Conservation (phyloP, 192 early-diverging fungal genomes). For the Coemansia sp. region DNA sequence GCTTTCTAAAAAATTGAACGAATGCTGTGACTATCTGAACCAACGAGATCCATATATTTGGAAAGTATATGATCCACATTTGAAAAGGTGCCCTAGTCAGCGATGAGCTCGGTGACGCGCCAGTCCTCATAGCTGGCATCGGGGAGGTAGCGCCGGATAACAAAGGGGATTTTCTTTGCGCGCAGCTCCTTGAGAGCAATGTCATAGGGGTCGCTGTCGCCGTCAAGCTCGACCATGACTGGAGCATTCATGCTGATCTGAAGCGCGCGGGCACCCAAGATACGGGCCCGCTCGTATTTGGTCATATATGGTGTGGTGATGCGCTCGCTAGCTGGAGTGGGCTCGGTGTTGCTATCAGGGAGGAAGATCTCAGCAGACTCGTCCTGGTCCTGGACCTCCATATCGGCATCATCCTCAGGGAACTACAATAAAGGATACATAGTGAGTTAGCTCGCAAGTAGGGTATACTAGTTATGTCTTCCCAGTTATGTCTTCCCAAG, state of each 20-base stretch:
- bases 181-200: constrained; percentile 96
- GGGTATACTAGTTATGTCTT: background rate
- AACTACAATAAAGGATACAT: constrained; percentile 9
- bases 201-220: constrained; percentile 89
- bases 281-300: constrained; percentile 93
- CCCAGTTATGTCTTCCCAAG: background rate
- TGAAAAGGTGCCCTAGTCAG: constrained; percentile 51
- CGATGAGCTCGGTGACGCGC: constrained; percentile 86
- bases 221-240: constrained; percentile 91
- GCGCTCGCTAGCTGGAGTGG: constrained; percentile 63
- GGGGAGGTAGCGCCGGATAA: constrained; percentile 90
- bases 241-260: constrained; percentile 99
- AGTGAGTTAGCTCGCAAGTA: background rate
- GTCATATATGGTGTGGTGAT: constrained; percentile 99
- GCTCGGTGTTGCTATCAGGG: constrained; percentile 34
- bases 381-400: constrained; percentile 31
- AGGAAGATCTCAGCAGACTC: constrained; percentile 49
- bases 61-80: background rate
- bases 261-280: constrained; percentile 89
- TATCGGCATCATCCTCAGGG: constrained; percentile 23
- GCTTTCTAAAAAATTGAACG: constrained; percentile 5
- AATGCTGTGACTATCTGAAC: background rate
- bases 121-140: constrained; percentile 96
- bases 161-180: constrained; percentile 89
- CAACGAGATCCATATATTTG: background rate